phyloP scores from a whole-genome alignment of 1,284 basidiomycete genomes.

The Wolfiporia cocos region DNA sequence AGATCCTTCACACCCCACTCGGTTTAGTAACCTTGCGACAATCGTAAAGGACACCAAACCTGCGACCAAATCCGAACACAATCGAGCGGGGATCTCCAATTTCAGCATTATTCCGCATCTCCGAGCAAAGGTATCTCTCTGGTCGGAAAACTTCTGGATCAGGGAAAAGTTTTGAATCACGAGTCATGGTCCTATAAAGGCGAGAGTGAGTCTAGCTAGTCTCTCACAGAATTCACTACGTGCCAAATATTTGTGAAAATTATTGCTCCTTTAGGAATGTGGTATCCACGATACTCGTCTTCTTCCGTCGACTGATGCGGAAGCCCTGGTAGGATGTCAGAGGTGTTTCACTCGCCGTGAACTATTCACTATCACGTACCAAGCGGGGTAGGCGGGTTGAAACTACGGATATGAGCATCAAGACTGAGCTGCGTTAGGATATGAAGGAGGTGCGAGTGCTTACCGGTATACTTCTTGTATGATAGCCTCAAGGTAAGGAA shows the following conservation, averaged over 20 bases:
- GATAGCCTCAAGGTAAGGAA: slow-evolving; percentile 35
- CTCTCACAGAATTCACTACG: not conserved
- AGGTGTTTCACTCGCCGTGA: not conserved
- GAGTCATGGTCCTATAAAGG: not conserved
- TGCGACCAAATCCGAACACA: not conserved
- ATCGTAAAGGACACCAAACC: not conserved
- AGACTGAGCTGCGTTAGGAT: not conserved
- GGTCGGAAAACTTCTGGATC: slow-evolving; percentile 1
- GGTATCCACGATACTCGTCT: slow-evolving; percentile 8
- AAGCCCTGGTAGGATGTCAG: slow-evolving; percentile 5
- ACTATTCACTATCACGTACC: slow-evolving; percentile 9
- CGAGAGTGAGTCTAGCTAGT: not conserved
- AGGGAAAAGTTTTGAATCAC: not conserved
- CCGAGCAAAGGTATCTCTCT: not conserved
- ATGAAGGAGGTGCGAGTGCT: not conserved
- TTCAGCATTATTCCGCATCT: not conserved
- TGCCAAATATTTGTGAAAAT: slow-evolving; percentile 12
- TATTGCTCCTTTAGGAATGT: slow-evolving; percentile 12
- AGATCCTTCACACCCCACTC: not conserved
- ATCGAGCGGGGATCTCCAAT: not conserved
- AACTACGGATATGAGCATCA: slow-evolving; percentile 14
- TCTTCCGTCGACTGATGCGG: slow-evolving; percentile 8
- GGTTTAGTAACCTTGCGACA: not conserved
- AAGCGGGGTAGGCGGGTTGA: slow-evolving; percentile 24
- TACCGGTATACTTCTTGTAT: slow-evolving; percentile 32